A percentile compares a stretch with the other conserved stretches of the same genome.
Evolutionary conservation across 2,329 filamentous ascomycete genomes (phyloP).

Genomic region (Ampelomyces quisqualis): DNA sequence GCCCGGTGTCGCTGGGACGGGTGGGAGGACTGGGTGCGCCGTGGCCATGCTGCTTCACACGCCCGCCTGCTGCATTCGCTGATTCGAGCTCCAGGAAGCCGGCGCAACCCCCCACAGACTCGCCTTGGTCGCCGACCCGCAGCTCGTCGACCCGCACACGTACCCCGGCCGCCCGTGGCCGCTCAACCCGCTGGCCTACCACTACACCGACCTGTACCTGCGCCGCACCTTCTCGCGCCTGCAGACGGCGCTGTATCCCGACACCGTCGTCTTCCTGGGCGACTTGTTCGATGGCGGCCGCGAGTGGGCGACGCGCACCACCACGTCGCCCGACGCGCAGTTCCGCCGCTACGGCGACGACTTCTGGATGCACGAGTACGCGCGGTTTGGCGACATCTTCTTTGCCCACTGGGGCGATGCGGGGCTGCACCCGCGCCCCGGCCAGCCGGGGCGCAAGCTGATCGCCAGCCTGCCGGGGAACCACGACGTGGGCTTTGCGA

Average conservation of each 20-base stretch:
- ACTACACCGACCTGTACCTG: slow-evolving; percentile 87
- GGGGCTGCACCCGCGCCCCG: slow-evolving; percentile 56
- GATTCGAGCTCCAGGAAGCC: slow-evolving; percentile 63
- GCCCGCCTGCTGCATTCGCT: too few species aligned
- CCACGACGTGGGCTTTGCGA: slow-evolving; percentile 90
- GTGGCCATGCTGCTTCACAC: too few species aligned
- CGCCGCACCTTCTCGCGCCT: slow-evolving; percentile 77
- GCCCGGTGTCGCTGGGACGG: slow-evolving; percentile 74
- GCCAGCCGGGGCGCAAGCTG: slow-evolving; percentile 70
- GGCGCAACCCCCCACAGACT: slow-evolving; percentile 79
- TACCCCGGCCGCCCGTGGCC: slow-evolving; percentile 82
- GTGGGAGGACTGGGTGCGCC: slow-evolving; percentile 95
- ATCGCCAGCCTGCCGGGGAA: slow-evolving; percentile 89
- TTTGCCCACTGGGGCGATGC: slow-evolving; percentile 66
- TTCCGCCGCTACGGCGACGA: slow-evolving; percentile 73
- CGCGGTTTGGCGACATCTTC: slow-evolving; percentile 84
- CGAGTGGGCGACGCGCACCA: slow-evolving; percentile 76
- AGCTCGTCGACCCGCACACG: slow-evolving; percentile 91
- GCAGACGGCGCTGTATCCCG: slow-evolving; percentile 73
- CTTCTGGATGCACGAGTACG: slow-evolving; percentile 86
- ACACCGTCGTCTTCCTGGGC: slow-evolving; percentile 86
- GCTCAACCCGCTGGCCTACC: slow-evolving; percentile 64
- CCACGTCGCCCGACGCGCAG: slow-evolving; percentile 62
- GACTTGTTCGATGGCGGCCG: slow-evolving; percentile 94
- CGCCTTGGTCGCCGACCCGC: slow-evolving; percentile 83